Percentiles rank a stretch among this genome's conserved stretches.
These are phyloP conservation scores for Coemansia sp. DNA, from an alignment of 192 early-diverging fungal genomes.

Conservation along the genomic window DNA sequence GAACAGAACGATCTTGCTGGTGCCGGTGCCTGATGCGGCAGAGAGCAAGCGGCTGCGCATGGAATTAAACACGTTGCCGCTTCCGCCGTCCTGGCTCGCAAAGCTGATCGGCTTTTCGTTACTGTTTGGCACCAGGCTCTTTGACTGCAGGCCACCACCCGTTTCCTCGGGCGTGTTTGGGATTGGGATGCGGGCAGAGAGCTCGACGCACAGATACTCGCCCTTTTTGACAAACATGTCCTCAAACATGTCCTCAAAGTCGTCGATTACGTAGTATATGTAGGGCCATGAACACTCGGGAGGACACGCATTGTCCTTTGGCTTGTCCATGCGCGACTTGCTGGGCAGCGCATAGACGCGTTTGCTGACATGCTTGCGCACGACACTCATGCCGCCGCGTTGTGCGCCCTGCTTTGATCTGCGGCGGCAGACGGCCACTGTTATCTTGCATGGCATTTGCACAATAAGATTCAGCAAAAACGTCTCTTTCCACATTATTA, in stretches of 20 bases:
- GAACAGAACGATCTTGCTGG: slow-evolving; percentile 75
- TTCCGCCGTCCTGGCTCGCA: slow-evolving; percentile 42
- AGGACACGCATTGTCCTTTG: slow-evolving; percentile 70
- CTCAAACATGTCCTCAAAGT: slow-evolving; percentile 87
- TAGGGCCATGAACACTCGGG: slow-evolving; percentile 89
- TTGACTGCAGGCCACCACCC: slow-evolving; percentile 21
- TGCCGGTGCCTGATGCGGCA: slow-evolving; percentile 52
- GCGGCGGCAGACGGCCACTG: slow-evolving; percentile 81
- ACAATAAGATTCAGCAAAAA: slow-evolving; percentile 90
- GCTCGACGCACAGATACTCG: slow-evolving; percentile 90
- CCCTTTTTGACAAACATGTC: slow-evolving; percentile 80
- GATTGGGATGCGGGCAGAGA: slow-evolving; percentile 73
- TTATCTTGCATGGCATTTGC: slow-evolving; percentile 87
- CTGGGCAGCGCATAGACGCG: slow-evolving; percentile 84
- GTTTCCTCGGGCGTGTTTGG: slow-evolving; percentile 39
- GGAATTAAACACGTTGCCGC: slow-evolving; percentile 33
- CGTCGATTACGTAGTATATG: slow-evolving; percentile 91
- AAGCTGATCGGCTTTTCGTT: slow-evolving; percentile 44
- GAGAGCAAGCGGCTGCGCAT: slow-evolving; percentile 54
- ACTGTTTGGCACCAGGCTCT: slow-evolving; percentile 15
- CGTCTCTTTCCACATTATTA: slow-evolving; percentile 88
- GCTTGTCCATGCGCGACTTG: slow-evolving; percentile 87
- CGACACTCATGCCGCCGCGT: slow-evolving; percentile 68
- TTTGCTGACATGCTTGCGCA: slow-evolving; percentile 67
- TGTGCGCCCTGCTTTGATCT: slow-evolving; percentile 54